Conservation (phyloP, 2,329 filamentous ascomycete species). For the Metarhizium rileyi region DNA sequence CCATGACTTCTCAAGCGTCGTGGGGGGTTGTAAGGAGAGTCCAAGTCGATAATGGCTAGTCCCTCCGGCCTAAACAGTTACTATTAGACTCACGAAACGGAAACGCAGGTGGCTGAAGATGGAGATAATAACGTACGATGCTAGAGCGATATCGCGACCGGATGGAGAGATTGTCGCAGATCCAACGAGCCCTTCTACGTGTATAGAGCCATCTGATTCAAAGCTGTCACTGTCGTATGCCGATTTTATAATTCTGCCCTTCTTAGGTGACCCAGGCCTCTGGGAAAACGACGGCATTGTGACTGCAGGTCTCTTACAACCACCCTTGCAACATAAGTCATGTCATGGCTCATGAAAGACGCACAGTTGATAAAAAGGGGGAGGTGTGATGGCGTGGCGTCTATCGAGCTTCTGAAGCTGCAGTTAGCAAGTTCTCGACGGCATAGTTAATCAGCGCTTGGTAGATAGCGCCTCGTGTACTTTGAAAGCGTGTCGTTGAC, state of each 20-base stretch:
- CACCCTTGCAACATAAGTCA: conserved; percentile 2
- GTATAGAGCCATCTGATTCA: conserved; percentile 72
- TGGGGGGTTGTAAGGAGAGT: conserved; percentile 79
- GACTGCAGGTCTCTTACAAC: background rate
- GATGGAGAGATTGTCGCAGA: conserved; percentile 90
- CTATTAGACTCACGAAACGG: background rate
- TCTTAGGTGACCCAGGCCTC: conserved; percentile 36
- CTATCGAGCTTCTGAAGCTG: background rate
- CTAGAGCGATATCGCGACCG: conserved; percentile 81
- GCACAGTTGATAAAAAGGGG: background rate
- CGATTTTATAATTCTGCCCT: conserved; percentile 51
- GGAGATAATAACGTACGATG: conserved; percentile 45
- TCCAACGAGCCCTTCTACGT: conserved; percentile 71
- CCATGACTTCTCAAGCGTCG: conserved; percentile 73
- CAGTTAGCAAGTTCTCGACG: background rate
- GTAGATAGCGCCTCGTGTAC: background rate
- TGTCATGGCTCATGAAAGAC: conserved; percentile 4
- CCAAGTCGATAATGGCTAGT: conserved; percentile 83
- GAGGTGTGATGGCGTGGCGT: background rate
- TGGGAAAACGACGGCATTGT: conserved; percentile 41
- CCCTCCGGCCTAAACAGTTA: conserved; percentile 55
- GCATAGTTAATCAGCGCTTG: background rate
- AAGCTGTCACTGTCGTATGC: conserved; percentile 84
- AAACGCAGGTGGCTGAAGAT: conserved; percentile 15
- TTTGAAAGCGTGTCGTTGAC: background rate